Evolutionary conservation across 202 grass and related monocot genomes (phyloP).

Genomic region (Hordeum pubiflorum): DNA sequence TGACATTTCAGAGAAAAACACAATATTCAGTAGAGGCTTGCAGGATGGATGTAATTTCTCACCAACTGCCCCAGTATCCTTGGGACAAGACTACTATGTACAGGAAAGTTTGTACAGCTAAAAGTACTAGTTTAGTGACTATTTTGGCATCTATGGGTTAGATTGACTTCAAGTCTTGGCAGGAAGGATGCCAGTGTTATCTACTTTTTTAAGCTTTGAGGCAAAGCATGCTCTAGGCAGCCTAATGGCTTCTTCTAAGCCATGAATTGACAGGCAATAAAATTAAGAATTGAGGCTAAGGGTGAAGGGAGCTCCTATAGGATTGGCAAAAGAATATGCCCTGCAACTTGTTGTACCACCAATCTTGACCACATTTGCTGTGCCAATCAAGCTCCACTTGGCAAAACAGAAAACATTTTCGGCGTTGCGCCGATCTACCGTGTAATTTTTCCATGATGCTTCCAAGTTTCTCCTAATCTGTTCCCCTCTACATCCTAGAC

Average conservation of each 20-base stretch:
- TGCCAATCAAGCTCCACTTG: constrained; percentile 29
- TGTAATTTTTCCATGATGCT: constrained; percentile 40
- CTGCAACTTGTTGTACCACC: constrained; percentile 37
- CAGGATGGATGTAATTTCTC: constrained; percentile 12
- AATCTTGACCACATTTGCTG: constrained; percentile 37
- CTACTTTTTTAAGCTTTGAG: constrained; percentile 33
- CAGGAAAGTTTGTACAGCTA: constrained; percentile 1
- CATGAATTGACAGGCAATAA: constrained; percentile 34
- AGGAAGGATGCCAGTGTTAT: constrained; percentile 30
- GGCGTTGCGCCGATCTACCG: neutral
- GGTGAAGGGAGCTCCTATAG: constrained; percentile 24
- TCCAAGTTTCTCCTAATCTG: constrained; percentile 36
- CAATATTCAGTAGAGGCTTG: neutral
- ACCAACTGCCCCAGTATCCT: neutral
- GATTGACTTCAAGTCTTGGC: constrained; percentile 38
- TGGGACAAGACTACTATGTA: neutral
- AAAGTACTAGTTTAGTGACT: constrained; percentile 21
- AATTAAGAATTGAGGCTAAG: constrained; percentile 32
- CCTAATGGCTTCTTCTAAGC: constrained; percentile 35
- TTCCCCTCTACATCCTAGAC: constrained; percentile 27
- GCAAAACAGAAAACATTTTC: constrained; percentile 28
- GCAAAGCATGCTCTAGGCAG: constrained; percentile 25
- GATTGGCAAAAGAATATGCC: constrained; percentile 40
- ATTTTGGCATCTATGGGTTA: constrained; percentile 25
- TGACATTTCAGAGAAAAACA: constrained; percentile 12